Evolutionary conservation across 2,329 filamentous ascomycete species (phyloP).

Genomic region (Neophaeococcomyces aloes): DNA sequence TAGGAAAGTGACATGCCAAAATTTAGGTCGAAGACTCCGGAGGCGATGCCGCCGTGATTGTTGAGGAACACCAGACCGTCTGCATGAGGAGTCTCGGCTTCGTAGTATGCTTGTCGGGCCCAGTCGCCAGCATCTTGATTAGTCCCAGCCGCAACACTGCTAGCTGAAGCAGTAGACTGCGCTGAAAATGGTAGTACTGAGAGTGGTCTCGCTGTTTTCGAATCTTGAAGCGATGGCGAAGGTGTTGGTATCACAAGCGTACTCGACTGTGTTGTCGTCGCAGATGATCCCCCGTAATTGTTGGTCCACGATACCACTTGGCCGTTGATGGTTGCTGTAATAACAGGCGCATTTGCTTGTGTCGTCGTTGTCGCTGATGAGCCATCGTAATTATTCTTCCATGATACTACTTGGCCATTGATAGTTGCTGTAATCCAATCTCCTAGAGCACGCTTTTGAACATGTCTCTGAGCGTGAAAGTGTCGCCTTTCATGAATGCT

Average conservation of each 20-base stretch:
- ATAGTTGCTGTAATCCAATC: constrained; percentile 49
- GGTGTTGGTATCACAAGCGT: constrained; percentile 1
- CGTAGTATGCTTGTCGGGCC: constrained; percentile 40
- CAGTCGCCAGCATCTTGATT: constrained; percentile 25
- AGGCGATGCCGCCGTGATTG: constrained; percentile 45
- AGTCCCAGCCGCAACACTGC: constrained; percentile 1
- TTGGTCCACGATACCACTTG: constrained; percentile 37
- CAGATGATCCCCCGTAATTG: too few relatives aligned
- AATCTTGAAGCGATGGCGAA: constrained; percentile 4
- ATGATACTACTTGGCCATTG: constrained; percentile 47
- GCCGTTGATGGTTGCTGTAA: neutral
- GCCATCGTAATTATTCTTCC: constrained; percentile 45
- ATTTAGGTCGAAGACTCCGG: constrained; percentile 44
- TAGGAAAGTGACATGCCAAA: constrained; percentile 52
- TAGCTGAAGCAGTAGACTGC: neutral
- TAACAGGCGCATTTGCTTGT: neutral
- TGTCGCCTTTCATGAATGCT: constrained; percentile 27
- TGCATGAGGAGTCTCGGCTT: constrained; percentile 32
- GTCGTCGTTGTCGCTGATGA: constrained; percentile 7
- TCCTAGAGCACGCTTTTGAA: constrained; percentile 40
- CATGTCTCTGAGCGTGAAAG: constrained; percentile 42
- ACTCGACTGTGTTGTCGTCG: constrained; percentile 1
- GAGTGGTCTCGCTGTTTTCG: neutral
- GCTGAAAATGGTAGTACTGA: neutral
- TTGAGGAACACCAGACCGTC: constrained; percentile 50